Evolutionary conservation across 768 basidiomycete genomes (phyloP), one percentile per base, ranked within the genome.

Genomic region (Lentinula detonsa): DNA sequence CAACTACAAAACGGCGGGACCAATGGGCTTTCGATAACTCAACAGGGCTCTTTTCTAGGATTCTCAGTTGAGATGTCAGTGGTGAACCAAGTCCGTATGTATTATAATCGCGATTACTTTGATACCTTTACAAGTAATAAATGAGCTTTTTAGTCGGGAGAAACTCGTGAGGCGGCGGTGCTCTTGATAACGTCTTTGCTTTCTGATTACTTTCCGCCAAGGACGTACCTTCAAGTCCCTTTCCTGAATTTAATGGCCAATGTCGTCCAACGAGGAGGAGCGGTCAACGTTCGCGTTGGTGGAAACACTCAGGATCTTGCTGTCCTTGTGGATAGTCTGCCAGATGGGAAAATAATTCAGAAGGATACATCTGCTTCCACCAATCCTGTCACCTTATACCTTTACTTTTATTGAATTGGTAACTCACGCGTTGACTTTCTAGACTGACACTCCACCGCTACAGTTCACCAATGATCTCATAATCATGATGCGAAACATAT

Each of bases 181-280:
- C 37, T 39, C 7, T 39, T 8, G 37, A 39, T 13, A 8, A 39
- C 7, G 13, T 39, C 37, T 8, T 28, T 8, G 13, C 37, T 8
- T 13, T 39, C 37, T 39, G 13, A 39, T 39, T 57, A 3, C 59
- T 34, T 23, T 46, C 23, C 54, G 4, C 35, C 46, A 59, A 86
- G 85, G 43, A 75, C 83, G 5, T 72, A 77, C 23, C 66, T 85
- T 13, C 77, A 81, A 50, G 80, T 87, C 42, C 80, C 85, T 0
- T 91, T 92, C 74, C 80, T 92, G n/a, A 93, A 93, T 68, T 76
- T 92, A 34, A 83, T 94, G 78, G 78, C 83, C 4, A 88, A 89
- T 63, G 75, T 94, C 43, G 55, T 46, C 34, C 28, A 82, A 65
- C 80, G 91, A 31, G 81, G 82, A 3, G 90, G 90, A 2, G 67